These are phyloP conservation scores for Serendipita indica DNA, from an alignment of 768 basidiomycete species.

Conservation along the genomic window DNA sequence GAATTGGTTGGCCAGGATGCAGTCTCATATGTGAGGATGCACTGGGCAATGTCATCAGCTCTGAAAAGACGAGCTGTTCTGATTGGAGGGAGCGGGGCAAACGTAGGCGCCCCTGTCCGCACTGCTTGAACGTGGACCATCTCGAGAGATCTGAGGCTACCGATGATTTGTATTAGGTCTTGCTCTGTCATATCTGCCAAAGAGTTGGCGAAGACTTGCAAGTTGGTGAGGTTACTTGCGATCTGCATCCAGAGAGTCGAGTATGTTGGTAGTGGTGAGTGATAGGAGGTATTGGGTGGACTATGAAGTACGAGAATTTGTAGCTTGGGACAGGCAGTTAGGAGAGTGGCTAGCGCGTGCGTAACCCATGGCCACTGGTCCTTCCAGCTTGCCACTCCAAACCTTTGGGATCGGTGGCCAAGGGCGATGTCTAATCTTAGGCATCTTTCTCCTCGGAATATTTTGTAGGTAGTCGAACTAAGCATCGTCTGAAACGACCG, in stretches of 20 bases:
- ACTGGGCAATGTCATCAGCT: background rate
- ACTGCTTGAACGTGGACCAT: background rate
- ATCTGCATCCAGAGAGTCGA: conserved; percentile 1
- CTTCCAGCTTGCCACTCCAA: background rate
- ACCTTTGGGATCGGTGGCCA: background rate
- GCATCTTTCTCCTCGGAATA: background rate
- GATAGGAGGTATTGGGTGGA: no score
- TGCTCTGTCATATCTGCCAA: background rate
- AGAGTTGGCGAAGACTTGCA: background rate
- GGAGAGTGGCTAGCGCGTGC: background rate
- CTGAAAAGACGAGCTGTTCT: background rate
- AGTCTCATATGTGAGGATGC: background rate
- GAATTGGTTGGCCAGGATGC: background rate
- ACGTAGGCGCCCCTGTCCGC: background rate
- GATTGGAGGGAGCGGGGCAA: background rate
- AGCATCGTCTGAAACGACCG: background rate
- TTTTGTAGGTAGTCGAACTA: background rate
- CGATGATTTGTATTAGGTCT: background rate
- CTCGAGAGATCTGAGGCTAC: background rate
- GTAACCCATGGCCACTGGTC: background rate
- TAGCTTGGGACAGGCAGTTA: background rate
- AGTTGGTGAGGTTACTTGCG: background rate
- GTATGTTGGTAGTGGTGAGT: background rate
- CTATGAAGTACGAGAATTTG: background rate
- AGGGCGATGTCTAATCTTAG: background rate